Conservation (phyloP, 129 eudicot species). For the Daucus carota region DNA sequence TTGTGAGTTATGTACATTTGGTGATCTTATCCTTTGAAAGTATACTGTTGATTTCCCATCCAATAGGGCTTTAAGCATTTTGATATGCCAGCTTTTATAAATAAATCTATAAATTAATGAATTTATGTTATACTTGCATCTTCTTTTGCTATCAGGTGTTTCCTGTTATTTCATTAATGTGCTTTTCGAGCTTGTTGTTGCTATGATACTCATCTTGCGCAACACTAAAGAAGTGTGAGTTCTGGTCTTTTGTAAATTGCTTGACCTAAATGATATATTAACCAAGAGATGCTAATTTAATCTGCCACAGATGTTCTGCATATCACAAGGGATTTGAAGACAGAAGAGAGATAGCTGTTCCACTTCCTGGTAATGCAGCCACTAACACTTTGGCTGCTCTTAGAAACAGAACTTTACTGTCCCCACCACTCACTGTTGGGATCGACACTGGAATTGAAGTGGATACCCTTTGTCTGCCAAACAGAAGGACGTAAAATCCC, state of each 20-base stretch:
- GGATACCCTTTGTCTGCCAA: conserved; percentile 32
- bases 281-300: not conserved
- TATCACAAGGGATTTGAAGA: not conserved
- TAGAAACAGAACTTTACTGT: not conserved
- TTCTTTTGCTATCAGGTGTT: not conserved
- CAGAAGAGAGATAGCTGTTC: not conserved
- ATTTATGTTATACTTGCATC: not conserved
- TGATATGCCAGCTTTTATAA: not conserved
- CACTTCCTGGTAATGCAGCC: conserved; percentile 11
- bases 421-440: conserved; percentile 13
- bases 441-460: conserved; percentile 14
- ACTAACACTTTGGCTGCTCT: not conserved
- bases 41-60: not conserved
- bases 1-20: not conserved
- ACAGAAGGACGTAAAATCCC: conserved; percentile 5
- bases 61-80: not conserved
- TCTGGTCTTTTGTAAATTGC: not conserved
- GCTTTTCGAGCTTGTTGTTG: not conserved
- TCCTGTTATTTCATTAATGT: not conserved
- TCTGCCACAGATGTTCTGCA: not conserved
- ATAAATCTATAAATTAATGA: too few relatives aligned
- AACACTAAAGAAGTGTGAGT: not conserved
- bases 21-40: not conserved
- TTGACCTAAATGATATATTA: not conserved
- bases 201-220: not conserved